Percentiles rank a stretch among this genome's conserved stretches.
phyloP scores from a whole-genome alignment of 805 yeast genomes.

The Wickerhamomyces subpelliculosus region DNA sequence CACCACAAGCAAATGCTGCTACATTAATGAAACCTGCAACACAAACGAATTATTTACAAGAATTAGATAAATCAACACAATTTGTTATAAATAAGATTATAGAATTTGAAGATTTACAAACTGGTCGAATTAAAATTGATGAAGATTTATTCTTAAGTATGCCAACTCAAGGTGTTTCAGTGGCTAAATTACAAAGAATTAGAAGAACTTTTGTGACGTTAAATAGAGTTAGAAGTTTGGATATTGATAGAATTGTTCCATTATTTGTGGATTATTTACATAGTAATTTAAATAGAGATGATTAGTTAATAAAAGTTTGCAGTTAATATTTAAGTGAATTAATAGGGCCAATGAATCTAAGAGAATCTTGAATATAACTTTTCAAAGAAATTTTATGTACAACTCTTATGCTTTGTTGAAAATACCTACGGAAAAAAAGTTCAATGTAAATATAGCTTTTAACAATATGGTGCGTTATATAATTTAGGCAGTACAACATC shows the following conservation, averaged over 20 bases:
- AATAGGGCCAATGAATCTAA: too few relatives aligned
- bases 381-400: too few relatives aligned
- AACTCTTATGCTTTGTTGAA: too few relatives aligned
- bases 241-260: conserved; percentile 56
- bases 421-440: too few relatives aligned
- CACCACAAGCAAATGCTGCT: conserved; percentile 77
- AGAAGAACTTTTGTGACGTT: conserved; percentile 78
- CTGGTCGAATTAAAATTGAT: conserved; percentile 31
- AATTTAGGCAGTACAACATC: too few relatives aligned
- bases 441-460: too few relatives aligned
- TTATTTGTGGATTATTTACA: conserved; percentile 75
- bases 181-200: conserved; percentile 76
- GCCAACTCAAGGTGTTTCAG: conserved; percentile 55
- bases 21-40: conserved; percentile 78
- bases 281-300: conserved; percentile 34
- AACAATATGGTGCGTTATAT: too few relatives aligned
- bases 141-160: conserved; percentile 45
- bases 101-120: conserved; percentile 50
- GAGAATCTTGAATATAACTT: too few relatives aligned
- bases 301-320: not conserved
- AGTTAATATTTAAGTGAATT: too few relatives aligned
- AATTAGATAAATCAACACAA: conserved; percentile 67
- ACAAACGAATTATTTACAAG: conserved; percentile 67
- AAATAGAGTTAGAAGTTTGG: conserved; percentile 74
- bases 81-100: conserved; percentile 54